Conservation (phyloP, 2,329 filamentous ascomycete species). For the Xylaria multiplex region DNA sequence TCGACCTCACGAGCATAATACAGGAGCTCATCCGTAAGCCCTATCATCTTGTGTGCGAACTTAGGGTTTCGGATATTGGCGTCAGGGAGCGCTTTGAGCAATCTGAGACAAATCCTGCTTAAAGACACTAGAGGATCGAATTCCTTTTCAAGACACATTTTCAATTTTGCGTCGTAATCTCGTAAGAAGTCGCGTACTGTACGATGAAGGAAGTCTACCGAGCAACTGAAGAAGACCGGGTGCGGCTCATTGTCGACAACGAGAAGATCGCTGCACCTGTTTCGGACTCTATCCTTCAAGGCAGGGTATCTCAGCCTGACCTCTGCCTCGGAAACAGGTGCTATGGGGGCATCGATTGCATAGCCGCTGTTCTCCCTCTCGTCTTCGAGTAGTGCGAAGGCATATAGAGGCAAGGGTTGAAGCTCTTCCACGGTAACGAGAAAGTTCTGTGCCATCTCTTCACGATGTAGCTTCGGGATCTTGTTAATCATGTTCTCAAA, state of each 20-base stretch:
- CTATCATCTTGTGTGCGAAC: not conserved
- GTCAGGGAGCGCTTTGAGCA: not conserved
- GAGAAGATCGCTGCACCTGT: conserved; percentile 7
- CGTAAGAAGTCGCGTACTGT: not conserved
- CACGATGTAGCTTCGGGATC: conserved; percentile 13
- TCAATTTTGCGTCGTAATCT: not conserved
- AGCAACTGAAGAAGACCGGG: not conserved
- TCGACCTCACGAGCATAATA: conserved; percentile 5
- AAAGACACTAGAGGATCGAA: conserved; percentile 7
- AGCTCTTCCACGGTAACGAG: conserved; percentile 6
- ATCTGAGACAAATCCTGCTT: not conserved
- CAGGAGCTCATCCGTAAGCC: not conserved
- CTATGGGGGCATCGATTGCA: not conserved
- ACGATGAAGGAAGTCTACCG: conserved; percentile 7
- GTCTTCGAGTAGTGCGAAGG: not conserved
- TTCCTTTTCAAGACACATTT: not conserved
- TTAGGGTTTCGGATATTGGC: too few species aligned
- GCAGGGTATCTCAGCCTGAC: not conserved
- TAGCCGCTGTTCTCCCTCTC: not conserved
- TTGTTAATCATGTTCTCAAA: not conserved
- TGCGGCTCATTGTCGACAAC: not conserved
- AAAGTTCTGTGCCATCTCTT: conserved; percentile 17
- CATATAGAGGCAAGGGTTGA: conserved; percentile 5
- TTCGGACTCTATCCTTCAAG: not conserved
- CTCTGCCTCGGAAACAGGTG: not conserved